phyloP scores from a whole-genome alignment of 2,329 filamentous ascomycete species.

The Plenodomus tracheiphilus region DNA sequence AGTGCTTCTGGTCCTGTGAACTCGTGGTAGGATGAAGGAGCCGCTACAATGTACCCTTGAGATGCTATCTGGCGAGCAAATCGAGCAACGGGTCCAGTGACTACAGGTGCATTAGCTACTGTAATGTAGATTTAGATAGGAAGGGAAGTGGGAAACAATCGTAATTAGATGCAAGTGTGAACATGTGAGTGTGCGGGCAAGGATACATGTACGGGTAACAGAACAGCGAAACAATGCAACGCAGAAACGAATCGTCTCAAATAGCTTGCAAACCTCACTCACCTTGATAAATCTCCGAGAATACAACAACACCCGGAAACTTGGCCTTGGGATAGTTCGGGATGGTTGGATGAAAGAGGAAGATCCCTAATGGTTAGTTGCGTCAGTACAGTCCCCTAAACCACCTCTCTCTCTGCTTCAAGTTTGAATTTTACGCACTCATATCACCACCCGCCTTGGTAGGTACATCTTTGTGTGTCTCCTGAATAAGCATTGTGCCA shows the following conservation, averaged over 20 bases:
- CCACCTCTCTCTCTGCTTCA: not conserved
- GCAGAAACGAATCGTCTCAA: too few species aligned
- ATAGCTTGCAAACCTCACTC: too few species aligned
- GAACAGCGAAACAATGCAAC: too few species aligned
- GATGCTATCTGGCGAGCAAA: slow-evolving; percentile 91
- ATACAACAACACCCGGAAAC: slow-evolving; percentile 86
- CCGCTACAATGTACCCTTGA: slow-evolving; percentile 90
- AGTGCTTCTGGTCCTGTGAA: slow-evolving; percentile 84
- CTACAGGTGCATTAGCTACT: slow-evolving; percentile 38
- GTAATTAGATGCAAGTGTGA: too few species aligned
- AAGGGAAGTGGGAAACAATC: not conserved
- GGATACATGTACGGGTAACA: too few species aligned
- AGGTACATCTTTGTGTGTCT: slow-evolving; percentile 62
- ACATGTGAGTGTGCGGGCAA: too few species aligned
- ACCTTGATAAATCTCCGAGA: slow-evolving; percentile 97
- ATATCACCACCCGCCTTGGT: slow-evolving; percentile 64
- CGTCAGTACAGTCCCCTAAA: not conserved
- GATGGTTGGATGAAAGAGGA: slow-evolving; percentile 83
- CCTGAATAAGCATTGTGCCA: slow-evolving; percentile 59
- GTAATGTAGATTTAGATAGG: too few species aligned
- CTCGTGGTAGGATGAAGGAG: slow-evolving; percentile 90
- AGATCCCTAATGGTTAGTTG: slow-evolving; percentile 66
- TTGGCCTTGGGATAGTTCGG: slow-evolving; percentile 85
- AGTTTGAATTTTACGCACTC: slow-evolving; percentile 48
- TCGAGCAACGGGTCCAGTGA: slow-evolving; percentile 85